Base-by-base conservation (phyloP, 2,329 filamentous ascomycete species). In the Fusarium sp. region DNA sequence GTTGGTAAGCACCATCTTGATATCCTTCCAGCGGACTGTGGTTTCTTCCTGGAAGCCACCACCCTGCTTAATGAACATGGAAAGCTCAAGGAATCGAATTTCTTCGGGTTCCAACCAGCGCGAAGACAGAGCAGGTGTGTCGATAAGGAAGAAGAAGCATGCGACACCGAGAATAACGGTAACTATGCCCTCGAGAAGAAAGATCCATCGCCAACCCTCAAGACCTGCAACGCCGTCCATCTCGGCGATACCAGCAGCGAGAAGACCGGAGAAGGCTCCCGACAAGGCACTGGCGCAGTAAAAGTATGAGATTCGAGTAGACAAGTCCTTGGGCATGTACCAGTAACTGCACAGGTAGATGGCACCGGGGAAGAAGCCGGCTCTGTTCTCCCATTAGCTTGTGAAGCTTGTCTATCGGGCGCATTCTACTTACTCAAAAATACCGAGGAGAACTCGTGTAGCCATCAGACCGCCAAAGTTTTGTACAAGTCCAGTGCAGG, bases 301-400 rank as follows among this genome's bases (percentile, higher is more conserved):
- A 82, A 95, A 94, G 49, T 93, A 88, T 7, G 92, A 91, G 46
- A 91, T 88, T 49, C 92, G 87, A 15, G 92, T 85, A 30, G 91
- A 92, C 38, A 94, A 89, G 71, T 95, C 92, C 7, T 86, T 87
- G 16, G 92, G 85, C 75, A 88, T 90, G 72, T 95, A 95, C 92
- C 92, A 95, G 75, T 91, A 93, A 0, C 88, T 91, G 2, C 94
- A 84, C 73, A 93, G 92, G 76, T 92, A 94, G 63, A 91, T 91
- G 5, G 93, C 87, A 4, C 89, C 90, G 0, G 90, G 91, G 73
- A 91, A 92, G 0, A 94, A 83, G 4, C 91, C 91, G 5, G 91
- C 88, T 34, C 73, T 74, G 15, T 43, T 42, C 2, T 27, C 2
- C 2, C 9, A 4, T 53, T 49, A 34, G 8, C 79, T 16, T 27